These are phyloP conservation scores for Cladosporium sp. DNA, from an alignment of 2,329 filamentous ascomycete species.

Conservation along the genomic window DNA sequence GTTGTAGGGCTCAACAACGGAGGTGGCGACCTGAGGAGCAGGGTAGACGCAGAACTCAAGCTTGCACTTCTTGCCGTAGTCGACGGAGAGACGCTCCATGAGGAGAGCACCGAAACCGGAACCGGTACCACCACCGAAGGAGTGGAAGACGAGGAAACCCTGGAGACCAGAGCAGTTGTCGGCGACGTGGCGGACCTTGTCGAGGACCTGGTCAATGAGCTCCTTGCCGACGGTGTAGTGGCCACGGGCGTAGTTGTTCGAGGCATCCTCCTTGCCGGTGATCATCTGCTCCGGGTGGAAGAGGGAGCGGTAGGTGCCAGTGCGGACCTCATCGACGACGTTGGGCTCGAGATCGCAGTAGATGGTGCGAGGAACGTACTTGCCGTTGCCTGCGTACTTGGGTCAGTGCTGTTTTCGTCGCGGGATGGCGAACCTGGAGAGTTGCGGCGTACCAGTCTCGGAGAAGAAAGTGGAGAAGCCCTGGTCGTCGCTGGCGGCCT, in stretches of 20 bases:
- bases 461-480: conserved; percentile 99
- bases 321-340: conserved; percentile 98
- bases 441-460: conserved; percentile 92
- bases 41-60: conserved; percentile 99
- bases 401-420: conserved; percentile 15
- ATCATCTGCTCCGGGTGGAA: conserved; percentile 99
- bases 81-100: conserved; percentile 97
- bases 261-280: conserved; percentile 99
- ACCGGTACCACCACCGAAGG: conserved; percentile 96
- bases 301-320: conserved; percentile 88
- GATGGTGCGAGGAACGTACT: conserved; percentile 98
- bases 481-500: conserved; percentile 85
- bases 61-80: conserved; percentile 99
- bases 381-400: conserved; percentile 72
- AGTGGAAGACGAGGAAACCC: conserved; percentile 99
- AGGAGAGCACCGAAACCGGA: conserved; percentile 97
- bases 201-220: conserved; percentile 94
- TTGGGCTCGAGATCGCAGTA: conserved; percentile 99
- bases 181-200: conserved; percentile 95
- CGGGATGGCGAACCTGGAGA: conserved; percentile 39
- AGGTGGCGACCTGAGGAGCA: conserved; percentile 92
- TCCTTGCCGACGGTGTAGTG: conserved; percentile 99
- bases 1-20: conserved; percentile 99
- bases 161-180: conserved; percentile 98
- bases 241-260: conserved; percentile 99